These are phyloP conservation scores for Polytrichum formosum DNA, from an alignment of 225 moss, liverwort and hornwort species.

Conservation along the genomic window DNA sequence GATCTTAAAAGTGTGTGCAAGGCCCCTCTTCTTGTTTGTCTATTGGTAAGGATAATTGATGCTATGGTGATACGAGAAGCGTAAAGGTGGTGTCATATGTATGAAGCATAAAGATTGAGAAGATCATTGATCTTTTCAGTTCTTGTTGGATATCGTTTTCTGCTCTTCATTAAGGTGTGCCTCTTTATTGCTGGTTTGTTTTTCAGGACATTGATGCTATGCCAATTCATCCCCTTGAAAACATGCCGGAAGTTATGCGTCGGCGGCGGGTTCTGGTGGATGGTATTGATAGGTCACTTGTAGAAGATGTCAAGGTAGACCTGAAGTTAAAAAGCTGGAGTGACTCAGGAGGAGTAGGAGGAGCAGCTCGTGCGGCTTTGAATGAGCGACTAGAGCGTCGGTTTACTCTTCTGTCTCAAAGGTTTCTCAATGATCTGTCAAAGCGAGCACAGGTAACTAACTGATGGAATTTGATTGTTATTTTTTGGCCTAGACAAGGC, in stretches of 20 bases:
- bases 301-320: constrained; percentile 63
- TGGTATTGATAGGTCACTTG: constrained; percentile 52
- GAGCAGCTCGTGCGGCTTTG: constrained; percentile 83
- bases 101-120: no score
- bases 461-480: background rate
- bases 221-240: constrained; percentile 90
- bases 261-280: constrained; percentile 64
- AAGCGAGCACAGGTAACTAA: constrained; percentile 82
- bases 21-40: no score
- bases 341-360: constrained; percentile 58
- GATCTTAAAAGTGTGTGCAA: no score
- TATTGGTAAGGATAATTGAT: no score
- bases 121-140: no score
- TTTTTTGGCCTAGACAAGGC: no score
- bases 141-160: no score
- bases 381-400: constrained; percentile 88
- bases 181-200: background rate
- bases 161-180: no score
- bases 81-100: no score
- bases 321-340: constrained; percentile 41
- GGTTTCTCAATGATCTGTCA: constrained; percentile 73
- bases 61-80: no score
- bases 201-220: constrained; percentile 96
- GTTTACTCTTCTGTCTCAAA: constrained; percentile 53
- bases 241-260: constrained; percentile 97